A percentile compares a stretch with the other conserved stretches of the same genome.
These are phyloP conservation scores for Mycena olivaceomarginata DNA, from an alignment of 768 basidiomycete genomes.

Conservation along the genomic window DNA sequence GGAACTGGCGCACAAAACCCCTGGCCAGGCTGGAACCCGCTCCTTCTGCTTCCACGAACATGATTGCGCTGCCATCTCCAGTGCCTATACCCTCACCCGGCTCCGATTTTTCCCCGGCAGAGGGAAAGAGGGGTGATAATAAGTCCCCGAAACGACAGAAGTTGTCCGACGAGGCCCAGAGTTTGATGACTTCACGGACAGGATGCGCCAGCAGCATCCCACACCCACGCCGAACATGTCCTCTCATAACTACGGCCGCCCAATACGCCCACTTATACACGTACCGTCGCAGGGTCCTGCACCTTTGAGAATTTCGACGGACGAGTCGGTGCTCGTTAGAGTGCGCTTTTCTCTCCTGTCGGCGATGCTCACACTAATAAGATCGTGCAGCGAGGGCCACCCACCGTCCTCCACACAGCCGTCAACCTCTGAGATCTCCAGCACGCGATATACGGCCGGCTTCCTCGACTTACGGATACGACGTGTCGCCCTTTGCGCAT, in stretches of 20 bases:
- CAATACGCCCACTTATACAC: conserved; percentile 12
- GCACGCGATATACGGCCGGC: conserved; percentile 18
- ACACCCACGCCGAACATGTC: not conserved
- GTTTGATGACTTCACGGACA: conserved; percentile 9
- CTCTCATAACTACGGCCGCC: conserved; percentile 13
- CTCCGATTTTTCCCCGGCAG: not conserved
- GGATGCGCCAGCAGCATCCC: conserved; percentile 6
- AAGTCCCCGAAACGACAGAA: conserved; percentile 16
- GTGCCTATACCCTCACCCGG: conserved; percentile 1
- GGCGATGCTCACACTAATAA: not conserved
- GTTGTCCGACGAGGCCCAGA: not conserved
- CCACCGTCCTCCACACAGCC: conserved; percentile 21
- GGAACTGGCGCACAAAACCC: not conserved
- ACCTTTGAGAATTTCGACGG: conserved; percentile 30
- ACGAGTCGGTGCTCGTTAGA: conserved; percentile 24
- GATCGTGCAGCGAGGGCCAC: not conserved
- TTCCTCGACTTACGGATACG: conserved; percentile 22
- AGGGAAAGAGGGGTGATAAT: not conserved
- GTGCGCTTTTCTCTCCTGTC: not conserved
- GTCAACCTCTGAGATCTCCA: conserved; percentile 2
- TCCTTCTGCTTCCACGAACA: not conserved
- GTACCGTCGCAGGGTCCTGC: not conserved
- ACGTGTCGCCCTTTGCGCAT: conserved; percentile 18
- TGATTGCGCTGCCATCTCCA: conserved; percentile 26
- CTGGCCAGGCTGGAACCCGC: not conserved